Evolutionary conservation across 352 stramenopile genomes (phyloP).

Genomic region (Phytopythium boreale): DNA sequence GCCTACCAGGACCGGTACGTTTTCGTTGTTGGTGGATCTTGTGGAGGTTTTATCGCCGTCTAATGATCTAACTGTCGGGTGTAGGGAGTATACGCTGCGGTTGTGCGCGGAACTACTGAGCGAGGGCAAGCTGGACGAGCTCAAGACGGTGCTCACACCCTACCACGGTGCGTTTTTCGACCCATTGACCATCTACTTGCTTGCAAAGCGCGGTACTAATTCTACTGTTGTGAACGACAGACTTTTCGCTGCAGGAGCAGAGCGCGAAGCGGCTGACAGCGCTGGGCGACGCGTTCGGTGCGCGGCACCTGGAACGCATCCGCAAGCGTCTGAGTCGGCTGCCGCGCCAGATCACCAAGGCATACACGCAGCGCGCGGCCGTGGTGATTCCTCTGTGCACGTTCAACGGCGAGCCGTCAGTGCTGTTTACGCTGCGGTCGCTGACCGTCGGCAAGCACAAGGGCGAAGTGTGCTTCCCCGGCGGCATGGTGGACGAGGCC

Average conservation of each 20-base stretch:
- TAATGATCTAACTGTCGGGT: background rate
- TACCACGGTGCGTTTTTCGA: slow-evolving; percentile 48
- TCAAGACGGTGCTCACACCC: slow-evolving; percentile 66
- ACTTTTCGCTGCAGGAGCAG: slow-evolving; percentile 42
- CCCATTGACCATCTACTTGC: background rate
- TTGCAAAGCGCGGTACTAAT: slow-evolving; percentile 1
- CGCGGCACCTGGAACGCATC: slow-evolving; percentile 90
- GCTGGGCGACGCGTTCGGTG: slow-evolving; percentile 74
- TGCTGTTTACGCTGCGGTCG: slow-evolving; percentile 96
- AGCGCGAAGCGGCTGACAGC: slow-evolving; percentile 40
- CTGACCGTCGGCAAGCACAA: slow-evolving; percentile 91
- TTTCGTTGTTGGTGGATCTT: background rate
- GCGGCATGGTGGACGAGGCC: slow-evolving; percentile 92
- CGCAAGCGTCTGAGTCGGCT: slow-evolving; percentile 94
- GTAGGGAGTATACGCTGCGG: slow-evolving; percentile 75
- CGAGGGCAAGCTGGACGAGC: slow-evolving; percentile 71
- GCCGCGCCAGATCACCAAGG: slow-evolving; percentile 92
- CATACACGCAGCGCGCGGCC: slow-evolving; percentile 88
- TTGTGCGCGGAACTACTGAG: slow-evolving; percentile 71
- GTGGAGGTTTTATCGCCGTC: background rate
- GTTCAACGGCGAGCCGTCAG: slow-evolving; percentile 91
- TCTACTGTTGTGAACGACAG: slow-evolving; percentile 14
- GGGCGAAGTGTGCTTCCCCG: slow-evolving; percentile 96
- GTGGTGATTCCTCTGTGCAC: slow-evolving; percentile 97
- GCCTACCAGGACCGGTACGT: slow-evolving; percentile 93